Conservation (phyloP, 2,329 filamentous ascomycete genomes). For the Penicillium palitans region DNA sequence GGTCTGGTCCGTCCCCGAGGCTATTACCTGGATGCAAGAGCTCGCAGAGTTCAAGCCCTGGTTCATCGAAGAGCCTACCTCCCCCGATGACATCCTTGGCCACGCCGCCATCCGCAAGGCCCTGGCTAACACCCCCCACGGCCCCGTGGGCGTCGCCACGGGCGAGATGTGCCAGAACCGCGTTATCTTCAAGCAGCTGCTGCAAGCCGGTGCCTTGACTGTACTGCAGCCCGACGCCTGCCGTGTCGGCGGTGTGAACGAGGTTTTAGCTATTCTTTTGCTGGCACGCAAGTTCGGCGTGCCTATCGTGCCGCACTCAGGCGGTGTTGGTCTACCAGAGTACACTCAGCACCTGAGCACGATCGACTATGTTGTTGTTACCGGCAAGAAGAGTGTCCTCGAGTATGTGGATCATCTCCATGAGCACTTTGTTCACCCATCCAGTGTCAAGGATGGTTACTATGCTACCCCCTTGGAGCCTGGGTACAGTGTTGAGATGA, state of each 20-base stretch:
- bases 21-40: constrained; percentile 80
- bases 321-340: constrained; percentile 86
- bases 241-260: constrained; percentile 85
- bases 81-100: constrained; percentile 83
- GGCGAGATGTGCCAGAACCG: constrained; percentile 97
- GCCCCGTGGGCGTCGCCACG: constrained; percentile 79
- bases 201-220: constrained; percentile 77
- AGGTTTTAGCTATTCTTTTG: constrained; percentile 84
- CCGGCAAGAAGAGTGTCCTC: constrained; percentile 74
- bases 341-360: constrained; percentile 92
- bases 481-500: constrained; percentile 94
- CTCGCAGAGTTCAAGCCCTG: constrained; percentile 76
- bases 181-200: constrained; percentile 89
- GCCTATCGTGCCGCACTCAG: constrained; percentile 84
- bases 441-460: constrained; percentile 77
- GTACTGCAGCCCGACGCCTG: constrained; percentile 90
- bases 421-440: constrained; percentile 85
- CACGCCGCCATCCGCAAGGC: constrained; percentile 83
- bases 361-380: constrained; percentile 88
- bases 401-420: constrained; percentile 94
- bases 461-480: constrained; percentile 81
- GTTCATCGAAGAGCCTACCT: constrained; percentile 95
- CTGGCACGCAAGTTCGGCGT: constrained; percentile 70
- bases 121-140: constrained; percentile 54
- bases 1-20: constrained; percentile 86